Evolutionary conservation across 495 filamentous ascomycete species (phyloP), one percentile per base, ranked within the genome.

Genomic region (Sordaria brevicollis): DNA sequence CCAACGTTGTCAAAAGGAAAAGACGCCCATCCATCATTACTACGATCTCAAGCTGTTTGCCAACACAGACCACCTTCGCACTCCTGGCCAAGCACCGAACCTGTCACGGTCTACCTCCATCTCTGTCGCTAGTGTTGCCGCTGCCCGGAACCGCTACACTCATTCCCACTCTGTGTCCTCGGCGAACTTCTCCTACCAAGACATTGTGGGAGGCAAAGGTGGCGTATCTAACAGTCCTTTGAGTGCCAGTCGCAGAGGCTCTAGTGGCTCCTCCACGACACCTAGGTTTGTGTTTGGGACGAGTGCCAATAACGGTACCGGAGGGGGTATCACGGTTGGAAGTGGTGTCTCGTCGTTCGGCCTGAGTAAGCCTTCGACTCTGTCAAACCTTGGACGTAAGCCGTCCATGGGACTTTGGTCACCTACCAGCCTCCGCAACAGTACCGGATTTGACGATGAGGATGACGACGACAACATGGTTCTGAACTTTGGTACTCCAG

Each of bases 21-120:
- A 43, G 19, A 66, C 77, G 5, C 71, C 71, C 6, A 72, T 84
- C n/a, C 77, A 83, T 35, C 84, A 87, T n/a, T 81, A 89, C 36
- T 97, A 96, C 75, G 89, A 92, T 43, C 82, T 97, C 68, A 89
- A 89, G 74, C 75, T 96, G 19, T 82, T 91, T 15, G 91, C 91
- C 33, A 94, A 90, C 35, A 90, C 88, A 1, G 94, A 97, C 25
- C 94, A 97, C 76, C 83, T 97, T 5, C 87, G 90, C 10, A 83
- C 86, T 6, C 49, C 75, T 9, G 43, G 73, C 0, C 82, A 85
- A n/a, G 79, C 81, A 6, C 76, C 81, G 0, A 57, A 76, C 15
- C 43, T 73, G 5, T 65, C 73, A 10, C 67, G 73, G n/a, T 67
- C 73, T 7, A 49, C 78, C 15, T 76, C 77, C 9, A 65, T 76